Evolutionary conservation across 2,329 filamentous ascomycete genomes (phyloP), one percentile per base, ranked within the genome.

Genomic region (Biscogniauxia marginata): DNA sequence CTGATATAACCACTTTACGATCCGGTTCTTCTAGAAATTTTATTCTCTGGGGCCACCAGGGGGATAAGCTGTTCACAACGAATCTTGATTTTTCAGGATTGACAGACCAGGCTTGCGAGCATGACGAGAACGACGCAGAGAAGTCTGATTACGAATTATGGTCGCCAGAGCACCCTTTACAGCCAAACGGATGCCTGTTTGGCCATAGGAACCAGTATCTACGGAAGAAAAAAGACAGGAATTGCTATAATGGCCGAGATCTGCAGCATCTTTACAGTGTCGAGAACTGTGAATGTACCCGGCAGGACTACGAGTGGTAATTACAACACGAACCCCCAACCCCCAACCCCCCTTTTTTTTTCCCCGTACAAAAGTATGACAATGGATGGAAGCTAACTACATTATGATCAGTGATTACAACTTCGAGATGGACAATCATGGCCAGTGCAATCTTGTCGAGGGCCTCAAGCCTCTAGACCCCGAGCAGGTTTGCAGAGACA

Each of bases 1-100:
- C 84, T 18, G 89, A 95, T 66, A 89, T 99, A 61, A 92, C 92
- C 0, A 97, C 93, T 1, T 82, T 97, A 1, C 89, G 90, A 3
- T 93, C 90, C 21, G 95, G 96, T 67, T 91, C 87, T 5, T 96
- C 93, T 19, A 87, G 90, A 53, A 96, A 96, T 70, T 97, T 99
- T 72, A 73, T 99, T 19, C 79, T 99, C 19, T 99, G 95, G 96
- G 91, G 88, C 58, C 82, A 84, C 58, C 74, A 77, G 51, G 77
- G 79, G 34, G 81, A 81, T 50, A 77, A 84, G 55, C 73, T 92
- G 18, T 82, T 88, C 51, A 88, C 91, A 0, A 78, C 96, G 67
- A 96, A 96, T 63, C 72, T 99, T 7, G 95, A 99, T 74, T 99
- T 99, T 70, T 86, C 87, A 4, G 89, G 90, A 3, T 79, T 98